Evolutionary conservation across 1,284 basidiomycete genomes (phyloP), one percentile per base, ranked within the genome.

Genomic region (Xerocomus nothofagi): DNA sequence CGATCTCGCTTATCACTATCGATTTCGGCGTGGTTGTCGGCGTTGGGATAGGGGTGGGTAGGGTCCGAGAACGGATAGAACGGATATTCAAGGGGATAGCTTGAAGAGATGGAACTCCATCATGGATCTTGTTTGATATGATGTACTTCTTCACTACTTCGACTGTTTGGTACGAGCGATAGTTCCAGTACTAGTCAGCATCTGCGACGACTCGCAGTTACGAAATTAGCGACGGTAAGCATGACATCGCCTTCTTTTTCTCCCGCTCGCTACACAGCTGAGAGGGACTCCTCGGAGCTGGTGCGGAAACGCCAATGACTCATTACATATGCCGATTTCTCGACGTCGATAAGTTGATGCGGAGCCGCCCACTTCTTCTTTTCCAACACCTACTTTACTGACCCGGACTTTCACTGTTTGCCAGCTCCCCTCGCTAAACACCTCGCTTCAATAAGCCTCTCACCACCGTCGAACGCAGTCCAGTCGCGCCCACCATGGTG

Each of bases 1-100:
- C 79, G 11, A 50, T 74, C 4, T 72, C 73, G 15, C 57, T 87
- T 26, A 31, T 82, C 4, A 75, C 73, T 3, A 76, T 84, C 2
- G 86, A 88, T 67, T 33, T 79, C 0, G 82, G 73, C 3, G 72
- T 83, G 15, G 39, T 87, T 32, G 27, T 85, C 15, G 83, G 80
- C 0, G 61, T 76, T 17, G 67, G 65, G 3, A 47, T 76, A 12
- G 77, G 65, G 1, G 54, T 65, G 30, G 40, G 46, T 7, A 63
- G 55, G 32, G 51, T 67, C 2, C 57, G 47, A 26, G 54, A 42
- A 6, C 54, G 46, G 46, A 63, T 66, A 58, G 62, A 57, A 24
- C 24, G 11, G 26, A 49, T 66, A 40, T 66, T 66, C 20, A 44
- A 50, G 36, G 20, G 37, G 44, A 44, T 63, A 14, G 30, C 40